Conservation (phyloP, 2,329 filamentous ascomycete species). For the Cytospora paraplurivora region DNA sequence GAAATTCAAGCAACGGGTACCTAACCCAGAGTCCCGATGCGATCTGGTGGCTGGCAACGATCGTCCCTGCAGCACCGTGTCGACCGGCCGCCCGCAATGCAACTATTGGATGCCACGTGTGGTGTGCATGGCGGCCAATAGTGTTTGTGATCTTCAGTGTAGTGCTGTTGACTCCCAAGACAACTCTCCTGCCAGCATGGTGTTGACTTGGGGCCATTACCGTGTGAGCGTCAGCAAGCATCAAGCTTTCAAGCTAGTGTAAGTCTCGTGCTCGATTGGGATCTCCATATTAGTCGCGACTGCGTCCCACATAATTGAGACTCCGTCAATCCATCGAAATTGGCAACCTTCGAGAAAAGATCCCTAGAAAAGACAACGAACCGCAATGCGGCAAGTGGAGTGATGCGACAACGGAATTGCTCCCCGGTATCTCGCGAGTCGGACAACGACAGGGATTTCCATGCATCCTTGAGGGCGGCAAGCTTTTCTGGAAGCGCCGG, state of each 20-base stretch:
- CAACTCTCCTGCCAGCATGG: background rate
- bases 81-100: constrained; percentile 22
- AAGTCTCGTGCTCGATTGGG: constrained; percentile 3
- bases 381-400: constrained; percentile 25
- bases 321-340: constrained; percentile 20
- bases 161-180: background rate
- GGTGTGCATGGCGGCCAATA: constrained; percentile 9
- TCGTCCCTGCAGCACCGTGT: constrained; percentile 16
- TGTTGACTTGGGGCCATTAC: background rate
- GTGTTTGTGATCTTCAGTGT: background rate
- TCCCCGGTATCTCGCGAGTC: constrained; percentile 21
- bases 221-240: constrained; percentile 4
- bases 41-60: constrained; percentile 18
- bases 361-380: constrained; percentile 8
- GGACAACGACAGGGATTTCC: constrained; percentile 15
- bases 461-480: constrained; percentile 28
- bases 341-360: constrained; percentile 28
- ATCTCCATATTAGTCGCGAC: constrained; percentile 2
- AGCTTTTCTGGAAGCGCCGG: background rate
- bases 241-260: constrained; percentile 2
- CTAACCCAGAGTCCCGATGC: constrained; percentile 20
- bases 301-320: constrained; percentile 14
- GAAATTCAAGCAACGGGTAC: constrained; percentile 23
- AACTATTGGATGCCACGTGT: constrained; percentile 25
- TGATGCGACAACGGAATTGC: constrained; percentile 19